Conservation (phyloP, 805 yeast genomes). For the Kodamaea jinghongensis region DNA sequence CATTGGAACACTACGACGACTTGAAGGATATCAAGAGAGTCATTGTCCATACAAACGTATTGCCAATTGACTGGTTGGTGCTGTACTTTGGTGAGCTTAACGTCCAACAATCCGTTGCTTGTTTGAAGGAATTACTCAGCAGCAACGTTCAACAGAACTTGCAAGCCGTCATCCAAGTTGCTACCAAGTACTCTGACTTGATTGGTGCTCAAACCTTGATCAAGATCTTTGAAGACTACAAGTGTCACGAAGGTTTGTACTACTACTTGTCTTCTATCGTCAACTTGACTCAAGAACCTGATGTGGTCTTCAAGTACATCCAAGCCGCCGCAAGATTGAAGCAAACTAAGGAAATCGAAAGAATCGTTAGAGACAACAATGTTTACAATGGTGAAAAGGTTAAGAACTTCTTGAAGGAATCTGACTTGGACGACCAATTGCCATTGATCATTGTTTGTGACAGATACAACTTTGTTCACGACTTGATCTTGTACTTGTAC, state of each 20-base stretch:
- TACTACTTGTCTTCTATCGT: conserved; percentile 92
- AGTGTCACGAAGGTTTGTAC: conserved; percentile 89
- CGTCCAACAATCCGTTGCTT: conserved; percentile 87
- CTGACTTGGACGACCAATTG: conserved; percentile 88
- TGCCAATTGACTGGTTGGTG: conserved; percentile 94
- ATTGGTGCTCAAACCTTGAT: conserved; percentile 84
- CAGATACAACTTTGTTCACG: conserved; percentile 87
- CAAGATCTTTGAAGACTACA: conserved; percentile 89
- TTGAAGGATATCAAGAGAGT: conserved; percentile 94
- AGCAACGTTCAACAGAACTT: conserved; percentile 77
- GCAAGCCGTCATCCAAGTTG: conserved; percentile 93
- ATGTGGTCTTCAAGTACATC: conserved; percentile 93
- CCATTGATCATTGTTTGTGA: conserved; percentile 97
- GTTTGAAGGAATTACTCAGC: conserved; percentile 82
- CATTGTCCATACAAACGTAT: conserved; percentile 76
- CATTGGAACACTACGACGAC: conserved; percentile 93
- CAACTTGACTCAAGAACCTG: conserved; percentile 88
- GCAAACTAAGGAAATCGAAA: conserved; percentile 90
- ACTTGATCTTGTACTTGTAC: conserved; percentile 87
- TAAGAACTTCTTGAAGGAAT: conserved; percentile 94
- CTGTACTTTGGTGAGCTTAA: conserved; percentile 89
- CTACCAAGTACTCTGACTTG: conserved; percentile 92
- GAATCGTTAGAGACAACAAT: conserved; percentile 90
- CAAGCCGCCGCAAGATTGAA: conserved; percentile 90
- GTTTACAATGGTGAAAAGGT: conserved; percentile 97